phyloP scores from a whole-genome alignment of 2,329 filamentous ascomycete species.

The Raffaelea arxii region DNA sequence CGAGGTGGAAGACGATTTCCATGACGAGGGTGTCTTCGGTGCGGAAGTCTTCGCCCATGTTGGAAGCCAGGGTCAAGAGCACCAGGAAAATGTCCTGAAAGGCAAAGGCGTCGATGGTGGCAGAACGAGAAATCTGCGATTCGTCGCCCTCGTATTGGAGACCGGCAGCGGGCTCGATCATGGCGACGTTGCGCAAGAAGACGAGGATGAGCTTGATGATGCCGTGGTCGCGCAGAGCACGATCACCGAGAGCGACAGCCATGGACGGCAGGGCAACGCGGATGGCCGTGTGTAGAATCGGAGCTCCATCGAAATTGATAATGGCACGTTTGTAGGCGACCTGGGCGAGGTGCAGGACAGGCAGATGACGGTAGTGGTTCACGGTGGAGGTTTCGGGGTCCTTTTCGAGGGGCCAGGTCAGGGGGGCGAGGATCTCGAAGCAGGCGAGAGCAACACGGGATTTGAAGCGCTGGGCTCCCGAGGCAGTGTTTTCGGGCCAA shows the following conservation, averaged over 20 bases:
- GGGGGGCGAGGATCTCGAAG: conserved; percentile 78
- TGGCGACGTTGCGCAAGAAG: conserved; percentile 78
- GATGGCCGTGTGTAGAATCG: conserved; percentile 71
- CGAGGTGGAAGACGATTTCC: conserved; percentile 83
- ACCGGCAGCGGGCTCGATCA: conserved; percentile 67
- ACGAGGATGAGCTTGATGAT: conserved; percentile 88
- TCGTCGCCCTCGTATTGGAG: conserved; percentile 79
- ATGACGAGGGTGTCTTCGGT: conserved; percentile 82
- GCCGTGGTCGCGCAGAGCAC: conserved; percentile 72
- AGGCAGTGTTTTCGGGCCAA: conserved; percentile 64
- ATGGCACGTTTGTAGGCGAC: conserved; percentile 82
- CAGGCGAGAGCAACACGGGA: conserved; percentile 74
- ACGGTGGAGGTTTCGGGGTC: conserved; percentile 73
- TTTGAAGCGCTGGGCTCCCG: conserved; percentile 61
- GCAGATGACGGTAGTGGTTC: conserved; percentile 87
- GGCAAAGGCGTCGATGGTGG: conserved; percentile 80
- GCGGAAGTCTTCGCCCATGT: conserved; percentile 88
- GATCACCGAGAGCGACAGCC: conserved; percentile 65
- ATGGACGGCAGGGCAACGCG: conserved; percentile 78
- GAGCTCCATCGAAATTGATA: conserved; percentile 69
- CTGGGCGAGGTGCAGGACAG: conserved; percentile 81
- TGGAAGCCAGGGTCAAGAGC: conserved; percentile 78
- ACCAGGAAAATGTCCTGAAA: conserved; percentile 84
- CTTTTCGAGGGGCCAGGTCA: conserved; percentile 89
- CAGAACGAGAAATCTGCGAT: conserved; percentile 76